Base-by-base conservation (phyloP, 345 rosid genomes). In the Isatis tinctoria region DNA sequence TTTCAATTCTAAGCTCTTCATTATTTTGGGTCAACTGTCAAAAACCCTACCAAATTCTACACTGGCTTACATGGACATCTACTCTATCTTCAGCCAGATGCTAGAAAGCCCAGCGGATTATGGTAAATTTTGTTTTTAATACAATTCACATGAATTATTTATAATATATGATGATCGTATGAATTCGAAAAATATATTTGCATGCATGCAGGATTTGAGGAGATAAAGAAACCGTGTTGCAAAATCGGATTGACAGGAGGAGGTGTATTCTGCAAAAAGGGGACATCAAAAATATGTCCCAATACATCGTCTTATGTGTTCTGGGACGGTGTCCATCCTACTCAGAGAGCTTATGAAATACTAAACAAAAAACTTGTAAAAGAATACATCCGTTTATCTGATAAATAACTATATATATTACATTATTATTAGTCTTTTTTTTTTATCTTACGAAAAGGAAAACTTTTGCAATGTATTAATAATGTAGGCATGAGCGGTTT, bases 1-100 rank as follows among this genome's bases (percentile, higher is more conserved):
- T 67, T 85, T 84, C 76, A 90, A 87, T 67, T 61, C 83, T 62
- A 93, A 87, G 69, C 78, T 89, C 58, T 41, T 74, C 3, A 27
- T 79, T 8, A 8, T 8, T 8, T 4, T 85, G 22, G 68, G 74
- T 18, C 75, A 81, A 44, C 81, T 89, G 49, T 11, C 67, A 9
- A 45, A 22, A 18, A 48, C 32, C 30, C 71, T 81, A 22, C 86
- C 81, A n/a, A 78, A 67, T 7, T 70, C 83, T 6, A 79, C 41
- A 47, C 6, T 88, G 24, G 75, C 83, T 30, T 83, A 76, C 70
- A 0, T 82, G 13, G 90, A 90, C 64, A 48, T 78, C 69, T 88
- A 83, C 80, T 16, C 53, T 70, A 57, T 82, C 22, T 40, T 88
- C n/a, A 74, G 77, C 10, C 59, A 70, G 49, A 56, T 90, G 52